Base-by-base conservation (phyloP, 345 rosid species). In the Firmiana major region DNA sequence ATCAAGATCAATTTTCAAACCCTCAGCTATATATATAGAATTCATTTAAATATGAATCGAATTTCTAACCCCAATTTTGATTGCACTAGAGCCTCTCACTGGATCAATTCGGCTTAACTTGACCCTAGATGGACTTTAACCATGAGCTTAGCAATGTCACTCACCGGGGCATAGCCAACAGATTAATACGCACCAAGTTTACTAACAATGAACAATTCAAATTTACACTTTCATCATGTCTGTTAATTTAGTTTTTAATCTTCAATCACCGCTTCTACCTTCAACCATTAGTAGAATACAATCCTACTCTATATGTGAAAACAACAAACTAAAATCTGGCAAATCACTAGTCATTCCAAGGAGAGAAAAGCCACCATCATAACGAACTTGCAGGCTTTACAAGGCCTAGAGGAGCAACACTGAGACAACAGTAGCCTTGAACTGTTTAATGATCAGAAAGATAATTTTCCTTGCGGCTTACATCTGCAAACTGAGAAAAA, bases 401-500 rank as follows among this genome's bases (percentile, higher is more conserved):
- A n/a, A 46, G 9, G 22, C 42, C 74, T 4, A 7, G 54, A 31
- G 75, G 75, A 34, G 75, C 34, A 6, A 38, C 28, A 53, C 16
- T 36, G 48, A 10, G 48, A 36, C 16, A 0, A 49, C n/a, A 71
- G 10, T 17, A 17, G 28, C 75, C 62, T 34, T 19, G 48, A 6
- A 31, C 74, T 31, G 34, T 58, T 49, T 16, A 9, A 71, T 19
- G 8, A 46, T 17, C 16, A 4, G 0, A 26, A 71, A 0, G 48
- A 34, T 36, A 5, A 15, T 16, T 11, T 71, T 9, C 16, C 1
- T n/a, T 10, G 63, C 34, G 8, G 48, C 31, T 71, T n/a, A 71
- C 75, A 71, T 71, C 75, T 71, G 75, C 48, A 71, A 71, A 54
- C 75, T 71, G 75, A 34, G 63, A 71, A 31, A 53, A 51, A 51